Conservation (phyloP, 768 basidiomycete genomes). For the Postia placenta region DNA sequence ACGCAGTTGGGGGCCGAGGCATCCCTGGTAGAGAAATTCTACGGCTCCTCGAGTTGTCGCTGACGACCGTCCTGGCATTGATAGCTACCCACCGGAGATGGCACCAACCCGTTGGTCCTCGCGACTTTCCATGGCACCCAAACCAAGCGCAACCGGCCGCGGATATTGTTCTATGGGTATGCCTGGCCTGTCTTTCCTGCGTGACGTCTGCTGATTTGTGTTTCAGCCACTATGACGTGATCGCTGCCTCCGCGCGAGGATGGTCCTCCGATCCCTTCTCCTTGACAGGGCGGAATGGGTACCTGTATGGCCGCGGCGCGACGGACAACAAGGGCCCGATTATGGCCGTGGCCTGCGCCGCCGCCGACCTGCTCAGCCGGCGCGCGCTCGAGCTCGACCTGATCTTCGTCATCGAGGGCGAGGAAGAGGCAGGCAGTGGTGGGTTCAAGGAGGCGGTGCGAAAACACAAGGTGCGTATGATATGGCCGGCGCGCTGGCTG, state of each 20-base stretch:
- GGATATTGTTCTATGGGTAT: conserved; percentile 89
- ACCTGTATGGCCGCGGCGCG: conserved; percentile 85
- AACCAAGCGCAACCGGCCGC: conserved; percentile 48
- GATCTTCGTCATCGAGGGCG: conserved; percentile 90
- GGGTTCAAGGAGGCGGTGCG: conserved; percentile 79
- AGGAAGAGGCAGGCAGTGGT: conserved; percentile 90
- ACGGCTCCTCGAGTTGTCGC: background rate
- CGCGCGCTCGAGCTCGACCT: conserved; percentile 80
- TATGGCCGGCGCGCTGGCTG: too few relatives aligned
- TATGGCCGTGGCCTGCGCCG: conserved; percentile 86
- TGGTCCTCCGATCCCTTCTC: conserved; percentile 87
- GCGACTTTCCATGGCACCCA: conserved; percentile 79
- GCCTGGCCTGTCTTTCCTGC: conserved; percentile 8
- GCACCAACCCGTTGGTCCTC: conserved; percentile 81
- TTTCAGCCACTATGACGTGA: conserved; percentile 92
- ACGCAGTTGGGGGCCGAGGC: conserved; percentile 84
- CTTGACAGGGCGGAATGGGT: conserved; percentile 79
- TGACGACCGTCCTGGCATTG: background rate
- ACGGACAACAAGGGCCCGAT: conserved; percentile 97
- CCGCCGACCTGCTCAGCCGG: conserved; percentile 66
- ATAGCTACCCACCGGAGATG: conserved; percentile 73
- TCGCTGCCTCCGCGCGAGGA: conserved; percentile 63
- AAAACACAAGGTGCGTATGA: conserved; percentile 59
- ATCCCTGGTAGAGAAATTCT: conserved; percentile 46
- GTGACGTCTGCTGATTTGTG: background rate